These are phyloP conservation scores for Turritis glabra DNA, from an alignment of 345 rosid species.

Conservation along the genomic window DNA sequence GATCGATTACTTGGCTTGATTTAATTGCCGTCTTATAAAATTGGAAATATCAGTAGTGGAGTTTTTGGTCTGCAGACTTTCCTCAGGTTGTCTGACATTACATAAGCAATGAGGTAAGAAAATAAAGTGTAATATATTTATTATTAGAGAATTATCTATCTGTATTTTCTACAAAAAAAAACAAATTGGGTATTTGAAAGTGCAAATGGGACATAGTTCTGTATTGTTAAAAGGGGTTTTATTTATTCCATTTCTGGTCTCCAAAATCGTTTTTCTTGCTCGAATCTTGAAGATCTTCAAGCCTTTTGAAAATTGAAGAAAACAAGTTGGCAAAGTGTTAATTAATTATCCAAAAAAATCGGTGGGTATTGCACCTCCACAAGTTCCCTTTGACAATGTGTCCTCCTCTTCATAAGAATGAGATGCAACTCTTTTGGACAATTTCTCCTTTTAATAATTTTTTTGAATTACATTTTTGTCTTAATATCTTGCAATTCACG, in stretches of 20 bases:
- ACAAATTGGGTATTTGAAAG: slow-evolving; percentile 10
- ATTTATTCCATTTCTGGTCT: slow-evolving; percentile 11
- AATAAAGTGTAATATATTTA: background rate
- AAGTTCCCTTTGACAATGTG: slow-evolving; percentile 29
- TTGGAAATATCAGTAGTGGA: slow-evolving; percentile 3
- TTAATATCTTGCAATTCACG: slow-evolving; percentile 9
- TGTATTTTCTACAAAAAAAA: slow-evolving; percentile 5
- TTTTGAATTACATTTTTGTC: background rate
- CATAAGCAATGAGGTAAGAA: slow-evolving; percentile 31
- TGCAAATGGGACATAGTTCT: slow-evolving; percentile 20
- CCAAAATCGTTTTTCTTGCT: slow-evolving; percentile 28
- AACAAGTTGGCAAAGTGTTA: slow-evolving; percentile 37
- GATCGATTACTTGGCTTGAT: background rate
- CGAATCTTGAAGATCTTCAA: slow-evolving; percentile 27
- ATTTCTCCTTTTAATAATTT: background rate
- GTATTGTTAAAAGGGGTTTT: background rate
- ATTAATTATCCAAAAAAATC: slow-evolving; percentile 9
- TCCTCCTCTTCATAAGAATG: slow-evolving; percentile 5
- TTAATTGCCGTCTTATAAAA: slow-evolving; percentile 2
- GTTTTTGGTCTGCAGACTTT: slow-evolving; percentile 19
- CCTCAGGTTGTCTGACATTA: slow-evolving; percentile 31
- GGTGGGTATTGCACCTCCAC: slow-evolving; percentile 25
- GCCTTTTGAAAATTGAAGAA: slow-evolving; percentile 14
- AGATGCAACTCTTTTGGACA: slow-evolving; percentile 32
- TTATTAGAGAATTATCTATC: background rate